These are phyloP conservation scores for Penicillium manginii DNA, from an alignment of 495 filamentous ascomycete species.

Conservation along the genomic window DNA sequence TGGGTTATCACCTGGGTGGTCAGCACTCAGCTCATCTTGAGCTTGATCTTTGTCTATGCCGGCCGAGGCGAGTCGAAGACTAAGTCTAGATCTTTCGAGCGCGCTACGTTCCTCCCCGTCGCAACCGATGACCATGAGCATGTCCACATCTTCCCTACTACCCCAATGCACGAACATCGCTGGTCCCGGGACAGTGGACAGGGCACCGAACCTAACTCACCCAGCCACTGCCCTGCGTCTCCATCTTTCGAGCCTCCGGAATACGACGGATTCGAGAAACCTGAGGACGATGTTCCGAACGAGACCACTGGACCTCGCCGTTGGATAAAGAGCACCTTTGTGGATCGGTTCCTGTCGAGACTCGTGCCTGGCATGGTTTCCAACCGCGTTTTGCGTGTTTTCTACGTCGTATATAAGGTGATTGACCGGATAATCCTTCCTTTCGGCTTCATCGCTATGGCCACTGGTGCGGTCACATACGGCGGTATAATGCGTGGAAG, in stretches of 20 bases:
- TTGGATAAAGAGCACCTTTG: conserved; percentile 47
- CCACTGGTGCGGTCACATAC: conserved; percentile 67
- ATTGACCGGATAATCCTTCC: conserved; percentile 66
- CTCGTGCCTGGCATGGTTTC: conserved; percentile 62
- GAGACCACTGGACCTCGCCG: conserved; percentile 35
- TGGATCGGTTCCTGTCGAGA: conserved; percentile 51
- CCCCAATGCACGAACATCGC: conserved; percentile 54
- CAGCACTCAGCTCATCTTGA: conserved; percentile 67
- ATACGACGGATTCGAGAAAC: conserved; percentile 55
- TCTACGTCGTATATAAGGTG: conserved; percentile 60
- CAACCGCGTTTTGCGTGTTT: conserved; percentile 59
- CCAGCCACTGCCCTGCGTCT: conserved; percentile 66
- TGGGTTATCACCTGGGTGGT: conserved; percentile 82
- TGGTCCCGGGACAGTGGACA: conserved; percentile 89
- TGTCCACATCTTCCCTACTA: conserved; percentile 51
- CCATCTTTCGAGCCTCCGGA: conserved; percentile 58
- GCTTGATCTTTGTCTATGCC: conserved; percentile 60
- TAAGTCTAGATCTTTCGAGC: conserved; percentile 38
- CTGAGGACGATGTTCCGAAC: conserved; percentile 49
- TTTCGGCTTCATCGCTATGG: conserved; percentile 66
- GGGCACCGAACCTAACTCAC: conserved; percentile 75
- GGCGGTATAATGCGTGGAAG: conserved; percentile 67
- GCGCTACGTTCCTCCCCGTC: conserved; percentile 65
- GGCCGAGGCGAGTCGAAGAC: conserved; percentile 38
- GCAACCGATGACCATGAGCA: conserved; percentile 67